Evolutionary conservation across 2,329 filamentous ascomycete species (phyloP).

Genomic region (Diaporthe capsici): DNA sequence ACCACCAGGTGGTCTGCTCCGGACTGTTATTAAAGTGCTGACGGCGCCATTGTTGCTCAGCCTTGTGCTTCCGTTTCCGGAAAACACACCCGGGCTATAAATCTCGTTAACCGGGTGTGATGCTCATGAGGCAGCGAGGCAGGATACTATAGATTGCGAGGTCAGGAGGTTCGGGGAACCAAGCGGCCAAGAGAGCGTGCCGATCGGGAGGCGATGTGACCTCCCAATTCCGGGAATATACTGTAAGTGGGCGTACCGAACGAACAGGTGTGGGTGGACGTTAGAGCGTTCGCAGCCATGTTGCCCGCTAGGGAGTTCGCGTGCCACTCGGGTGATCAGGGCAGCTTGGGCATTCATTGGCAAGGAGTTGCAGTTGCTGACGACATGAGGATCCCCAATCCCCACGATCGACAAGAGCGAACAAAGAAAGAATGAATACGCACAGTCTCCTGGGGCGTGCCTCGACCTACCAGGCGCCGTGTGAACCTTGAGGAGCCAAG

Average conservation of each 20-base stretch:
- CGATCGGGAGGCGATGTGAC: slow-evolving; percentile 27
- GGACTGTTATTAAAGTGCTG: slow-evolving; percentile 25
- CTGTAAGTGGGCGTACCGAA: not conserved
- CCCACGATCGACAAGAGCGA: not conserved
- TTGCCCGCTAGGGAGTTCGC: slow-evolving; percentile 9
- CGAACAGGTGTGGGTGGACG: slow-evolving; percentile 18
- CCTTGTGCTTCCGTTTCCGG: slow-evolving; percentile 29
- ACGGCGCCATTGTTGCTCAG: slow-evolving; percentile 9
- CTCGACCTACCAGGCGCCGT: not conserved
- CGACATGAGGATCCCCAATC: slow-evolving; percentile 15
- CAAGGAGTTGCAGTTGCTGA: not conserved
- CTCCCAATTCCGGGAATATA: slow-evolving; percentile 20
- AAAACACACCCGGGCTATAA: slow-evolving; percentile 20
- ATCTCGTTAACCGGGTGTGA: not conserved
- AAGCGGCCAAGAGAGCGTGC: slow-evolving; percentile 16
- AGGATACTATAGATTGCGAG: slow-evolving; percentile 1
- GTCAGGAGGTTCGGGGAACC: not conserved
- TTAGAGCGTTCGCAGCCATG: slow-evolving; percentile 20
- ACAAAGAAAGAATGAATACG: slow-evolving; percentile 18
- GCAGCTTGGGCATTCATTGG: not conserved
- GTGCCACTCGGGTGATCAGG: slow-evolving; percentile 14
- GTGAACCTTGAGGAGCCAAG: slow-evolving; percentile 16
- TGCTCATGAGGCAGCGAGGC: not conserved
- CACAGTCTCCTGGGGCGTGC: slow-evolving; percentile 13
- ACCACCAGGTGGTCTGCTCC: not conserved